Evolutionary conservation across 805 yeast genomes (phyloP).

Genomic region (Komagataella mondaviorum): DNA sequence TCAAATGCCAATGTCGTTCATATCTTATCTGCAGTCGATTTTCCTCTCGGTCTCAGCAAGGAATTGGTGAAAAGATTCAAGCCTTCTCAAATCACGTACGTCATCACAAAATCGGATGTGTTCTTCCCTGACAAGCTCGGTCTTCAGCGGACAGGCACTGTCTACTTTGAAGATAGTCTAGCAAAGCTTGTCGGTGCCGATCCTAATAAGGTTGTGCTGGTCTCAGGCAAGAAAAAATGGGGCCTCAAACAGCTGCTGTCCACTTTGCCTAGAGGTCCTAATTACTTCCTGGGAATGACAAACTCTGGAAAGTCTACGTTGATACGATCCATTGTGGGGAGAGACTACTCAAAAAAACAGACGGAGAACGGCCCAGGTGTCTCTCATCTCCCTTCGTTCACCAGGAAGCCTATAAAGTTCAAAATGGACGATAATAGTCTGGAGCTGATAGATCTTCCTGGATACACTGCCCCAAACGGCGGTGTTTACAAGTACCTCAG

Average conservation of each 20-base stretch:
- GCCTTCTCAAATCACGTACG: slow-evolving; percentile 22
- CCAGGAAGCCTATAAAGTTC: slow-evolving; percentile 36
- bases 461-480: slow-evolving; percentile 18
- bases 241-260: slow-evolving; percentile 24
- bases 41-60: slow-evolving; percentile 46
- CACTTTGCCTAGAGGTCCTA: slow-evolving; percentile 20
- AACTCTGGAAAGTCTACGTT: slow-evolving; percentile 62
- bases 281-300: slow-evolving; percentile 50
- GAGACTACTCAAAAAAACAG: slow-evolving; percentile 2
- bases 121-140: slow-evolving; percentile 13
- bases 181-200: slow-evolving; percentile 14
- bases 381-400: slow-evolving; percentile 55
- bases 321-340: slow-evolving; percentile 28
- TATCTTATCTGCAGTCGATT: slow-evolving; percentile 55
- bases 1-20: slow-evolving; percentile 34
- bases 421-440: slow-evolving; percentile 13
- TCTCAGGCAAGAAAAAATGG: slow-evolving; percentile 44
- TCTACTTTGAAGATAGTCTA: slow-evolving; percentile 20
- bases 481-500: slow-evolving; percentile 17
- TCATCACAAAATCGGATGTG: slow-evolving; percentile 26
- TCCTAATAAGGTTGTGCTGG: slow-evolving; percentile 25
- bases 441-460: slow-evolving; percentile 31
- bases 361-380: slow-evolving; percentile 27
- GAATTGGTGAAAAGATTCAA: slow-evolving; percentile 20
- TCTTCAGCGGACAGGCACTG: slow-evolving; percentile 11